Evolutionary conservation across 2,329 filamentous ascomycete genomes (phyloP).

Genomic region (Cladosporium halotolerans): DNA sequence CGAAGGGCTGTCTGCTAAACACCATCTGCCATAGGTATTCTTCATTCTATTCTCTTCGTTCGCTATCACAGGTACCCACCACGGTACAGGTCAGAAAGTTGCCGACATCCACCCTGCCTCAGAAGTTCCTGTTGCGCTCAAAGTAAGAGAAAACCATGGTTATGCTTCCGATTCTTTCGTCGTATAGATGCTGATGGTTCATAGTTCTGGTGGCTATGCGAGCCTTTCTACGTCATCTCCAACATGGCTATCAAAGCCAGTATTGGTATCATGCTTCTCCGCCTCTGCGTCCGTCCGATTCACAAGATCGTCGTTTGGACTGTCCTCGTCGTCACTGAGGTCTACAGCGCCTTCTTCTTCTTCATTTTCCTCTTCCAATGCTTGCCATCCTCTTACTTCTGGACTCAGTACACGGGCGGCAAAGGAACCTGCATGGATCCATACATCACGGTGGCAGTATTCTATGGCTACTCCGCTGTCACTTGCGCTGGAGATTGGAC

Average conservation of each 20-base stretch:
- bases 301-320: slow-evolving; percentile 13
- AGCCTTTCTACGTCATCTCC: slow-evolving; percentile 16
- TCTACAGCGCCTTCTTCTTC: slow-evolving; percentile 17
- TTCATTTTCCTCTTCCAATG: slow-evolving; percentile 19
- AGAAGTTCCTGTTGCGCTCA: slow-evolving; percentile 12
- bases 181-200: neutral
- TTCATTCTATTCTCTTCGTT: slow-evolving; percentile 11
- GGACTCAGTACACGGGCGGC: slow-evolving; percentile 14
- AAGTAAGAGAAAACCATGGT: slow-evolving; percentile 6
- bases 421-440: slow-evolving; percentile 13
- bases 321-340: slow-evolving; percentile 13
- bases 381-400: slow-evolving; percentile 15
- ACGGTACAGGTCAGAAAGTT: slow-evolving; percentile 15
- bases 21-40: slow-evolving; percentile 2
- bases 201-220: slow-evolving; percentile 33
- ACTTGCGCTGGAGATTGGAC: slow-evolving; percentile 16
- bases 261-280: slow-evolving; percentile 18
- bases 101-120: slow-evolving; percentile 11
- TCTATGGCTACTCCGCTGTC: slow-evolving; percentile 17
- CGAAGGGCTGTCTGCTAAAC: neutral
- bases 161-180: no score
- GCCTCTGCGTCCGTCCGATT: slow-evolving; percentile 11
- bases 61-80: slow-evolving; percentile 13
- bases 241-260: slow-evolving; percentile 19
- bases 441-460: slow-evolving; percentile 4